Percentiles rank a stretch among this genome's conserved stretches.
Evolutionary conservation across 1,284 basidiomycete species (phyloP).

Genomic region (Ceraceosorus bombacis): DNA sequence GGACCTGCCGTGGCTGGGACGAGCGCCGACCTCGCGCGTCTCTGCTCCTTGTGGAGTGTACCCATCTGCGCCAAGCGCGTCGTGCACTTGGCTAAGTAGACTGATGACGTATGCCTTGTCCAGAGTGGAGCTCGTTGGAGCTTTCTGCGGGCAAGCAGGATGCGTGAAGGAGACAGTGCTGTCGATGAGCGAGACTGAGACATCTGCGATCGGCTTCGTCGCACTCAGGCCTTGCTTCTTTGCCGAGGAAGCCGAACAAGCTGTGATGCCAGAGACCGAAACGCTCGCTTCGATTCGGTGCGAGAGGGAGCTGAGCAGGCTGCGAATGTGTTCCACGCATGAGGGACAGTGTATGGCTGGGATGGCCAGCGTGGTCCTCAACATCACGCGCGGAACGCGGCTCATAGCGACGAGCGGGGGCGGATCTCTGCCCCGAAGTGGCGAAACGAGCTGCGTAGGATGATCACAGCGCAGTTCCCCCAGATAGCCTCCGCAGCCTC

Average conservation of each 20-base stretch:
- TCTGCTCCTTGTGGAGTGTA: conserved; percentile 15
- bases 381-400: neutral
- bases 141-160: neutral
- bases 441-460: too few species aligned
- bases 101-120: conserved; percentile 11
- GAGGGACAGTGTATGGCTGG: conserved; percentile 49
- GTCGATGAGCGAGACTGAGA: conserved; percentile 47
- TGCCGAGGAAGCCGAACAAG: too few species aligned
- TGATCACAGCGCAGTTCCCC: too few species aligned
- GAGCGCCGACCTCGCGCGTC: conserved; percentile 19
- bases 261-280: too few species aligned
- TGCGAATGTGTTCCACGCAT: conserved; percentile 48
- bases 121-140: neutral
- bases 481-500: too few species aligned
- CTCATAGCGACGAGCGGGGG: too few species aligned
- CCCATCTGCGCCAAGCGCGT: neutral
- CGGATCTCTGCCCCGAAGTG: too few species aligned
- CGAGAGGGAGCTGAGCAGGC: conserved; percentile 31
- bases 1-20: neutral
- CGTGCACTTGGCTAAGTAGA: conserved; percentile 14
- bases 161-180: conserved; percentile 41
- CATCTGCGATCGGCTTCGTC: conserved; percentile 18
- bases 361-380: conserved; percentile 4
- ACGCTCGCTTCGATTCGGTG: too few species aligned
- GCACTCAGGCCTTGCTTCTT: conserved; percentile 2